Conservation (phyloP, 805 yeast genomes). For the Hemisphaericaspora nanyangensis region DNA sequence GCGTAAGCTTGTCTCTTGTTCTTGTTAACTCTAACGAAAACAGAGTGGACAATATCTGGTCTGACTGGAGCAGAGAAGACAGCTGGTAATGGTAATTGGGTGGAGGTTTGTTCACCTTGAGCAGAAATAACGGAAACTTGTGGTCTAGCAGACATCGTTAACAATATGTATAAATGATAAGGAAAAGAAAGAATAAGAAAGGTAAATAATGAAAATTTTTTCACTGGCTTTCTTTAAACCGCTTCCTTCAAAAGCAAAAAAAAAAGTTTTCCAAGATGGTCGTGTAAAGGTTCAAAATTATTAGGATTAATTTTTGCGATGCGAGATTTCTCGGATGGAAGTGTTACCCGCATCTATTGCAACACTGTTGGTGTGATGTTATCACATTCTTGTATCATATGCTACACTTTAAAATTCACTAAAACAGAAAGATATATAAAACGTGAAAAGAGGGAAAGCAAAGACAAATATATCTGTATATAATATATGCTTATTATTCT, state of each 20-base stretch:
- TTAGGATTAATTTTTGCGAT: background rate
- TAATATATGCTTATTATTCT: too few relatives aligned
- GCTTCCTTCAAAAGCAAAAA: too few relatives aligned
- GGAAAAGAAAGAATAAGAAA: slow-evolving; percentile 12
- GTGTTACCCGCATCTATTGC: too few relatives aligned
- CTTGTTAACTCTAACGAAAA: slow-evolving; percentile 97
- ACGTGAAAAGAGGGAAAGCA: too few relatives aligned
- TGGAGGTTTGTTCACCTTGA: slow-evolving; percentile 80
- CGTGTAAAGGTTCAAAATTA: background rate
- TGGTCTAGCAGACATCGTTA: slow-evolving; percentile 69
- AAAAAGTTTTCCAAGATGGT: background rate
- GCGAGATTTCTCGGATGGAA: too few relatives aligned
- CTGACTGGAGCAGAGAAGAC: slow-evolving; percentile 99
- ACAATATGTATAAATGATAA: slow-evolving; percentile 16
- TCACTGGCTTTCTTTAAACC: too few relatives aligned
- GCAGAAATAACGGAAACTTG: slow-evolving; percentile 92
- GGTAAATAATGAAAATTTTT: slow-evolving; percentile 12
- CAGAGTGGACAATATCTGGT: slow-evolving; percentile 98
- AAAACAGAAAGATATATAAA: too few relatives aligned
- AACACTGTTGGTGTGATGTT: too few relatives aligned
- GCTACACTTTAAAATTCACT: too few relatives aligned
- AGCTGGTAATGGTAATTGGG: slow-evolving; percentile 92
- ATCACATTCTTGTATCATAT: too few relatives aligned
- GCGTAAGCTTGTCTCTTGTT: slow-evolving; percentile 99
- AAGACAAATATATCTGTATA: too few relatives aligned